Conservation (phyloP, 257 asterid genomes). For the Lycium barbarum region DNA sequence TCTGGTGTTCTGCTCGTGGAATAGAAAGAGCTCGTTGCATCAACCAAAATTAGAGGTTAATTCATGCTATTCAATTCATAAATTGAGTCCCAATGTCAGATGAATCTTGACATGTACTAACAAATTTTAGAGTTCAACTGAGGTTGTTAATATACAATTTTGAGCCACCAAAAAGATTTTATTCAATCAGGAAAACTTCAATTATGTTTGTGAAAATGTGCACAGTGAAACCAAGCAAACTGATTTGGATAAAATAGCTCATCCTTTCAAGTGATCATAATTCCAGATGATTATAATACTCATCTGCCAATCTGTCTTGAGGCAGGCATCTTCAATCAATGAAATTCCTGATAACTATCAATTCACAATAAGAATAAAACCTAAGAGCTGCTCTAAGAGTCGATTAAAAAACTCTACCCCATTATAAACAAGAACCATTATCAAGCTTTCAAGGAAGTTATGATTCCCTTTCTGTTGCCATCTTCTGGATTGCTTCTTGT, state of each 20-base stretch:
- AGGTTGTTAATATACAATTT: not conserved
- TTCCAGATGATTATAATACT: not conserved
- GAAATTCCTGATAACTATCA: slow-evolving; percentile 13
- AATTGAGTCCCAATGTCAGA: too few relatives aligned
- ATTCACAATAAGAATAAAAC: not conserved
- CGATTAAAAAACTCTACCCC: not conserved
- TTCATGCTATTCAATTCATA: too few relatives aligned
- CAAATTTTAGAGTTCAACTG: not conserved
- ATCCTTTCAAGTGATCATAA: not conserved
- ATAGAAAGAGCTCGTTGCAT: too few relatives aligned
- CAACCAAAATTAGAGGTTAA: too few relatives aligned
- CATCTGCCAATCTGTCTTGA: not conserved
- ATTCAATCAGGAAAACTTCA: not conserved
- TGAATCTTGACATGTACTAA: too few relatives aligned
- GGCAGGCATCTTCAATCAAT: not conserved
- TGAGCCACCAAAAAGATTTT: not conserved
- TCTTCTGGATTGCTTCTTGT: not conserved
- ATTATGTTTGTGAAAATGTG: slow-evolving; percentile 10
- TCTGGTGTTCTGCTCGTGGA: too few relatives aligned
- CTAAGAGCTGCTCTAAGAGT: not conserved
- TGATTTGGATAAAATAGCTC: not conserved
- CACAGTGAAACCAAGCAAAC: slow-evolving; percentile 4
- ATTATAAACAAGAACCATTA: too few relatives aligned
- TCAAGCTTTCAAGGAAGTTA: not conserved
- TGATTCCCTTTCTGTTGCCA: too few relatives aligned